These are phyloP conservation scores for Phytophthora agathidicida DNA, from an alignment of 352 stramenopile species.

Conservation along the genomic window DNA sequence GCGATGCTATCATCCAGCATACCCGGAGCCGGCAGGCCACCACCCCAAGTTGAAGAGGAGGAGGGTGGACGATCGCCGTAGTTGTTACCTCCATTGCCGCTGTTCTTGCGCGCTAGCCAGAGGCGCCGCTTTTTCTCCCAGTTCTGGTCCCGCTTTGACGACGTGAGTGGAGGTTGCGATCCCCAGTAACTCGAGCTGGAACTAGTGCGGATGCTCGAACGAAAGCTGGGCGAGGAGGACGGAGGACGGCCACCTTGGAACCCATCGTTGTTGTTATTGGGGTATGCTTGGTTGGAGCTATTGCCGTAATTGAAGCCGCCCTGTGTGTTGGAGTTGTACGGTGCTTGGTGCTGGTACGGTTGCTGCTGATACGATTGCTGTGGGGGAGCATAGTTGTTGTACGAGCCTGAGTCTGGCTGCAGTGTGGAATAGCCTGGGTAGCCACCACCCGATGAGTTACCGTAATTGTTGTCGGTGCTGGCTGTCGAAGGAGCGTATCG, in stretches of 20 bases:
- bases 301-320: constrained; percentile 14
- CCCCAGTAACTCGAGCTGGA: constrained; percentile 42
- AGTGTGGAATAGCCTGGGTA: constrained; percentile 11
- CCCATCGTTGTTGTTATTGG: constrained; percentile 20
- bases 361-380: constrained; percentile 25
- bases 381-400: constrained; percentile 10
- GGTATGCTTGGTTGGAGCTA: constrained; percentile 10
- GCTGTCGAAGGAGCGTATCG: constrained; percentile 8
- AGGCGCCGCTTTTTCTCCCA: constrained; percentile 80
- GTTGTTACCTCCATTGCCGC: constrained; percentile 22
- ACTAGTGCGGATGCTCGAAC: constrained; percentile 19
- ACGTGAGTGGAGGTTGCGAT: constrained; percentile 69
- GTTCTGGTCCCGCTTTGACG: constrained; percentile 81
- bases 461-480: constrained; percentile 16
- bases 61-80: constrained; percentile 5
- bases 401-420: constrained; percentile 2
- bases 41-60: constrained; percentile 22
- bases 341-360: constrained; percentile 25
- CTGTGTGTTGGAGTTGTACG: constrained; percentile 15
- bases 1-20: constrained; percentile 17
- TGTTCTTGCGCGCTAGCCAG: constrained; percentile 69
- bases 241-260: constrained; percentile 17
- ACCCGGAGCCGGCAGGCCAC: neutral
- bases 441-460: constrained; percentile 6
- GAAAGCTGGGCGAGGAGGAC: constrained; percentile 22